Evolutionary conservation across 352 stramenopile genomes (phyloP).

Genomic region (Phytophthora pisi): DNA sequence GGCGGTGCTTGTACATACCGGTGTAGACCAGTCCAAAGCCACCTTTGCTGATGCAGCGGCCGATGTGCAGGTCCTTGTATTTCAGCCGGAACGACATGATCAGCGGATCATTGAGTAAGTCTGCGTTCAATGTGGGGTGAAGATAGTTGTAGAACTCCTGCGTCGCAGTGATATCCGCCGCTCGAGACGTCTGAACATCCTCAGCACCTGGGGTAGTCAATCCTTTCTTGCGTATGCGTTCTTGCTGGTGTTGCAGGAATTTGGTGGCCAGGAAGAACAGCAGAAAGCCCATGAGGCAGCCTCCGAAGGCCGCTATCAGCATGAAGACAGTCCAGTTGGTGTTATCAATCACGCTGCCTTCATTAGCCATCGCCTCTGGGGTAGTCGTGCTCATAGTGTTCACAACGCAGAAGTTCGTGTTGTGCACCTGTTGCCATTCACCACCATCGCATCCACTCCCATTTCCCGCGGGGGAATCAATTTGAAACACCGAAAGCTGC

Average conservation of each 20-base stretch:
- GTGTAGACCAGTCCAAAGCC: constrained; percentile 51
- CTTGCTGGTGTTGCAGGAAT: constrained; percentile 19
- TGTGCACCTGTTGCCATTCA: constrained; percentile 36
- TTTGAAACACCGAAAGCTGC: constrained; percentile 36
- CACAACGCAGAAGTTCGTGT: constrained; percentile 48
- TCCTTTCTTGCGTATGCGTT: constrained; percentile 14
- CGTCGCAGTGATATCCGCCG: constrained; percentile 30
- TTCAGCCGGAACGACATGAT: constrained; percentile 45
- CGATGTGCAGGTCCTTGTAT: constrained; percentile 45
- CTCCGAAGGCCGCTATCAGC: constrained; percentile 38
- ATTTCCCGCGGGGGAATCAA: constrained; percentile 16
- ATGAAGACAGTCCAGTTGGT: constrained; percentile 44
- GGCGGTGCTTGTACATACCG: constrained; percentile 39
- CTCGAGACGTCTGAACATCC: constrained; percentile 26
- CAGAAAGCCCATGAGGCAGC: constrained; percentile 43
- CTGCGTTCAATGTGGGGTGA: constrained; percentile 38
- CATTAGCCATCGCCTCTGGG: constrained; percentile 21
- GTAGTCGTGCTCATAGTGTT: constrained; percentile 29
- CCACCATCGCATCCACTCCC: constrained; percentile 31
- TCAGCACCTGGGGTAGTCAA: constrained; percentile 15
- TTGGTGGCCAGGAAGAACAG: constrained; percentile 40
- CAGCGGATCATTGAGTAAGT: constrained; percentile 43
- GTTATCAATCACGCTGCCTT: constrained; percentile 4
- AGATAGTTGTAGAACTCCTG: constrained; percentile 52
- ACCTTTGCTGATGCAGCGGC: constrained; percentile 49